Percentiles rank a stretch among this genome's conserved stretches.
Conservation (phyloP, 352 stramenopile species). For the Pythium phragmiticola region DNA sequence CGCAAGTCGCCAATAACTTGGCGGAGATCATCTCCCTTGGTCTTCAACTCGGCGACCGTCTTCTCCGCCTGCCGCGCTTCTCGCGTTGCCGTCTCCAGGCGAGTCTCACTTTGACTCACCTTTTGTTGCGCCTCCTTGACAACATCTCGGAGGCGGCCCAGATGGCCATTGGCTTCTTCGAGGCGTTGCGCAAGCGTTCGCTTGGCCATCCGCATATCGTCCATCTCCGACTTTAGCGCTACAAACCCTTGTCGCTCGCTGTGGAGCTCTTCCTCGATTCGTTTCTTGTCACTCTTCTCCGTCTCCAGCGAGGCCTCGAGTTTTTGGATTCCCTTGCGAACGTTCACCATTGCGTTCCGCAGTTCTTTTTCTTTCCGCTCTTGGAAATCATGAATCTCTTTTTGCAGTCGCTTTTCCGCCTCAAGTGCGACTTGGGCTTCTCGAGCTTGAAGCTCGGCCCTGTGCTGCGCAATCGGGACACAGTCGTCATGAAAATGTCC, state of each 20-base stretch:
- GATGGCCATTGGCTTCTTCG: conserved; percentile 69
- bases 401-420: conserved; percentile 51
- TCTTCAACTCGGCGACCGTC: background rate
- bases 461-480: conserved; percentile 51
- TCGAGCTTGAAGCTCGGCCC: conserved; percentile 49
- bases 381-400: conserved; percentile 59
- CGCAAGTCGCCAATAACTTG: background rate
- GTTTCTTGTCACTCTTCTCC: conserved; percentile 47
- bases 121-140: conserved; percentile 38
- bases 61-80: conserved; percentile 8
- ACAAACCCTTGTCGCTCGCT: conserved; percentile 55
- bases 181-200: conserved; percentile 46
- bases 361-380: conserved; percentile 65
- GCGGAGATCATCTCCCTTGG: background rate
- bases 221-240: conserved; percentile 47
- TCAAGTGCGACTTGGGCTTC: conserved; percentile 53
- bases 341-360: conserved; percentile 66
- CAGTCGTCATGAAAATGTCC: conserved; percentile 22
- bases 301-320: conserved; percentile 51
- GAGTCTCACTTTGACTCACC: conserved; percentile 33
- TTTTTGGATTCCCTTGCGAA: conserved; percentile 73
- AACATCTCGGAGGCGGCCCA: conserved; percentile 54
- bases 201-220: conserved; percentile 50
- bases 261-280: conserved; percentile 48
- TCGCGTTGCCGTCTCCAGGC: conserved; percentile 21